Evolutionary conservation across 1,284 basidiomycete species (phyloP).

Genomic region (Earliella scabrosa): DNA sequence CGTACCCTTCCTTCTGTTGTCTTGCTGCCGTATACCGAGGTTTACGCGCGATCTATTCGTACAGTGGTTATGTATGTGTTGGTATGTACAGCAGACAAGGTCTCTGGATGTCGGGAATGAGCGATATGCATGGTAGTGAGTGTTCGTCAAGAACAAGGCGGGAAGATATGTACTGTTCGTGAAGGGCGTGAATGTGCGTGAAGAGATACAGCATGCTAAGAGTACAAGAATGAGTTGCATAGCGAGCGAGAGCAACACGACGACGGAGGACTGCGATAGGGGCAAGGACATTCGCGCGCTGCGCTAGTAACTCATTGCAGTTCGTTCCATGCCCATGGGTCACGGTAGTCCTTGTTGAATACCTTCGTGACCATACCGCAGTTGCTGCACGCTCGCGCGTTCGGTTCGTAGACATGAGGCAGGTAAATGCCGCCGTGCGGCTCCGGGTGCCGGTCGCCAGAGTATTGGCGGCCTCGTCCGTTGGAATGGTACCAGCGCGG

Average conservation of each 20-base stretch:
- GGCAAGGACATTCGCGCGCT: too few relatives aligned
- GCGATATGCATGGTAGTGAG: background rate
- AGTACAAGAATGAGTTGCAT: too few relatives aligned
- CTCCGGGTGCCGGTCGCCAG: slow-evolving; percentile 41
- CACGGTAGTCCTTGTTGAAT: slow-evolving; percentile 31
- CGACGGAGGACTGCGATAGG: background rate
- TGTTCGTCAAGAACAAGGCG: background rate
- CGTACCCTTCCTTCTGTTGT: too few relatives aligned
- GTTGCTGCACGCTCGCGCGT: slow-evolving; percentile 37
- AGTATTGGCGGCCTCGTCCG: slow-evolving; percentile 35
- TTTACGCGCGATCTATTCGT: background rate
- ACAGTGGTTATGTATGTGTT: background rate
- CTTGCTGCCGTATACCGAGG: background rate
- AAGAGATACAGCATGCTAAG: slow-evolving; percentile 13
- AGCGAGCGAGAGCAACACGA: slow-evolving; percentile 6
- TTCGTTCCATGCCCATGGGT: slow-evolving; percentile 25
- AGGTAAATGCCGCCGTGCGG: slow-evolving; percentile 21
- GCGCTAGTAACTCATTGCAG: too few relatives aligned
- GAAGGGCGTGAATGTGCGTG: slow-evolving; percentile 14
- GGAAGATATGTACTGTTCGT: slow-evolving; percentile 9
- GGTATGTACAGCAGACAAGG: background rate
- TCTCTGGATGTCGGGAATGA: background rate
- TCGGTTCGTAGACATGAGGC: slow-evolving; percentile 34
- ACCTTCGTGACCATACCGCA: slow-evolving; percentile 37
- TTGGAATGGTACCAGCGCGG: slow-evolving; percentile 39